Evolutionary conservation across 2,329 filamentous ascomycete genomes (phyloP), one percentile per base, ranked within the genome.

Genomic region (Ophiostoma piceae): DNA sequence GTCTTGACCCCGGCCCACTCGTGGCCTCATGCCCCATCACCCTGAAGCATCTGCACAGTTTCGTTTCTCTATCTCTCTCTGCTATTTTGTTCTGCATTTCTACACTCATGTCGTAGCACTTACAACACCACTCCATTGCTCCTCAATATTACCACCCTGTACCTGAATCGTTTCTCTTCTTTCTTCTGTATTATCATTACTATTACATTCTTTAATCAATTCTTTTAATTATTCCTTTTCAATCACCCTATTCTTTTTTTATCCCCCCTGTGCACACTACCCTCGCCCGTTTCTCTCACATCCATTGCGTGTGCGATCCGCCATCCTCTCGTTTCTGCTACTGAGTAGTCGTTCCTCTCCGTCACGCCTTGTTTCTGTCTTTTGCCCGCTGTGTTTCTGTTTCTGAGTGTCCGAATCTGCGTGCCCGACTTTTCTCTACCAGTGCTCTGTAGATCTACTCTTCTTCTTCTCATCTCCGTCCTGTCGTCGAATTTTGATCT

Each of bases 21-120:
- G 66, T 72, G 66, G 71, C 39, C 51, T 60, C 70, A 71, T 70
- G 65, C 70, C 65, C 68, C 70, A 70, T 68, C 62, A 65, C 68
- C 66, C 67, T 71, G 71, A 70, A 16, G 69, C 68, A 71, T 47
- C 39, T 67, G 54, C 69, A 70, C 57, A 29, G 62, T 35, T 67
- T n/a, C 39, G 9, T 57, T 26, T 57, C 43, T 51, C 66, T 41
- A 3, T 22, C 22, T 67, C 5, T 29, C 60, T 19, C 51, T 68
- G 12, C 29, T 54, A 51, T 14, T 41, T 14, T 67, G 32, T 14
- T 35, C 14, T n/a, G 4, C 14, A 19, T 14, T 64, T 14, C 8
- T 35, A 35, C 35, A 35, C 35, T 35, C 35, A 19, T 19, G 57
- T 16, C 16, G 26, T 64, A 32, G 57, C 26, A 26, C 29, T 37